Conservation (phyloP, 192 early-diverging fungal species). For the Backusella psychrophila region DNA sequence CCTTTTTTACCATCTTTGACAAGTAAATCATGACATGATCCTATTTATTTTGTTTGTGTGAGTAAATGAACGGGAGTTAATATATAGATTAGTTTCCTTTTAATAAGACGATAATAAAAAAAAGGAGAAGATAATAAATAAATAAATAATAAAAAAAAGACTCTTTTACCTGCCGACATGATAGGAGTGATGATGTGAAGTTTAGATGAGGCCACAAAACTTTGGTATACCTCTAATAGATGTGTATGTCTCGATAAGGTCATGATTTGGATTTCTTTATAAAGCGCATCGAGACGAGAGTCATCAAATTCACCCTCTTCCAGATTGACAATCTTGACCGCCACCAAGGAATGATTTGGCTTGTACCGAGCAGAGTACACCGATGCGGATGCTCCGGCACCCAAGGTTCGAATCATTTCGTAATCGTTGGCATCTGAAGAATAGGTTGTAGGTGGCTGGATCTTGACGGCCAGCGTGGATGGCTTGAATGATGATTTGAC, state of each 20-base stretch:
- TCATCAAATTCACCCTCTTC: constrained; percentile 5
- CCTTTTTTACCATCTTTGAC: constrained; percentile 5
- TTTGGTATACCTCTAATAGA: constrained; percentile 26
- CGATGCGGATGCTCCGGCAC: constrained; percentile 28
- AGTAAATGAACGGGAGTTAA: not conserved
- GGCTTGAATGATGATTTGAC: not conserved
- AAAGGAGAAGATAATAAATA: not conserved
- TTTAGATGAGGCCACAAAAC: constrained; percentile 28
- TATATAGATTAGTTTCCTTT: not conserved
- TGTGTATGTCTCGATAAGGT: constrained; percentile 25
- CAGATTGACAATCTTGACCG: constrained; percentile 21
- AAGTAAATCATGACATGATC: constrained; percentile 32
- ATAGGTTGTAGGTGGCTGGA: not conserved
- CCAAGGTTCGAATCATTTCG: constrained; percentile 11
- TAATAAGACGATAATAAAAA: not conserved
- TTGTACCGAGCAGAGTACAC: constrained; percentile 22
- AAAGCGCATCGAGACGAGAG: constrained; percentile 24
- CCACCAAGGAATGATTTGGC: constrained; percentile 17
- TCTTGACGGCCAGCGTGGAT: not conserved
- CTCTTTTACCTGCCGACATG: constrained; percentile 31
- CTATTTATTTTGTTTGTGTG: constrained; percentile 5
- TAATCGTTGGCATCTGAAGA: constrained; percentile 10
- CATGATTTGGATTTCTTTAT: constrained; percentile 36
- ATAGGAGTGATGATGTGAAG: constrained; percentile 34
- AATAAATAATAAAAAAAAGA: not conserved